These are phyloP conservation scores for Aspergillus niger DNA, from an alignment of 2,329 filamentous ascomycete species.

Conservation along the genomic window DNA sequence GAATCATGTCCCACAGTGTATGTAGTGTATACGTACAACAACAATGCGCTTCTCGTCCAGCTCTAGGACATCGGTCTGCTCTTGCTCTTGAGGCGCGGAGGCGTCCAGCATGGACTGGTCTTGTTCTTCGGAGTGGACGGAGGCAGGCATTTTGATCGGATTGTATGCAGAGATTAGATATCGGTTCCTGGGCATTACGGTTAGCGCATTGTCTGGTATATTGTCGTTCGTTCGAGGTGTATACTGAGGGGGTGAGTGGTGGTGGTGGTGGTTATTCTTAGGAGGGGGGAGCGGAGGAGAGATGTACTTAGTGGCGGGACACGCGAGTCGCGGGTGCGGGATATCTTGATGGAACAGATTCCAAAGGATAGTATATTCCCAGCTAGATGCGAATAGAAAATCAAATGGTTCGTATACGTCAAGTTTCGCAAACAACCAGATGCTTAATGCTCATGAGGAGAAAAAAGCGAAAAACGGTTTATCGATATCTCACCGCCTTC, in stretches of 20 bases:
- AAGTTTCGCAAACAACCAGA: not conserved
- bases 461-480: conserved; percentile 10
- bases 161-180: not conserved
- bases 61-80: conserved; percentile 25
- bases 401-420: not conserved
- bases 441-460: not conserved
- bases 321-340: not conserved
- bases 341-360: not conserved
- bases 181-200: not conserved
- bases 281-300: not conserved
- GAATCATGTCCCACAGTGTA: no score
- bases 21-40: conserved; percentile 54
- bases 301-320: not conserved
- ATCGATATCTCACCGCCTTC: conserved; percentile 6
- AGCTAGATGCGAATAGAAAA: not conserved
- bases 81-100: conserved; percentile 34
- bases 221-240: not conserved
- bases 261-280: not conserved
- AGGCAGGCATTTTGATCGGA: conserved; percentile 37
- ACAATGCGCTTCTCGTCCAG: conserved; percentile 58
- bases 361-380: not conserved
- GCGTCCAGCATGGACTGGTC: conserved; percentile 47
- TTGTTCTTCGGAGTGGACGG: conserved; percentile 42
- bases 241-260: not conserved
- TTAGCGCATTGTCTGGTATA: not conserved